Evolutionary conservation across 2,329 filamentous ascomycete species (phyloP), one percentile per base, ranked within the genome.

Genomic region (Hypoxylon sp.): DNA sequence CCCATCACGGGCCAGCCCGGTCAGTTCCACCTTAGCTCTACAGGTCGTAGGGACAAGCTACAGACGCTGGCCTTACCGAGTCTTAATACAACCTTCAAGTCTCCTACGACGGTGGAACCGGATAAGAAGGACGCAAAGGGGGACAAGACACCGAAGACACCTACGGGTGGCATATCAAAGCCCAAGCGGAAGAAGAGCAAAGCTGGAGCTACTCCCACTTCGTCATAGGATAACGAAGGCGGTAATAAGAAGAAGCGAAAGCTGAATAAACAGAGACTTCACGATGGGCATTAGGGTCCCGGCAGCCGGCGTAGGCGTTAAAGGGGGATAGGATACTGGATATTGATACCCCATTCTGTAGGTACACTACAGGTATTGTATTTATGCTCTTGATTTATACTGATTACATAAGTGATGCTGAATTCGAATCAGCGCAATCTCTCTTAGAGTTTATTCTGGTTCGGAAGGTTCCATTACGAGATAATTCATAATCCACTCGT

Each of bases 1-100:
- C 87, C 87, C 43, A 89, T 90, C 69, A 89, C 87, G 0, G 88
- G 88, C 50, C 82, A 84, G 28, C 88, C 88, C 0, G 88, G 88
- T 51, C 86, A 88, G 56, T 90, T 90, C 74, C 86, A 89, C 68
- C 81, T 89, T 10, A 84, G 84, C 7, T 87, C 85, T 6, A 89
- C 86, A 0, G 87, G 87, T 1, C 82, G 86, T 56, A 85, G 85
- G 71, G 74, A 78, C 55, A 79, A 77, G 59, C 66, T 77, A 13
- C 69, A 70, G 28, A 62, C 70, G 7, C 64, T 71, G 7, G 59
- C 67, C 1, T 62, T 74, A 6, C 70, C 70, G 1, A 68, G 62
- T 15, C 60, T 74, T 8, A 70, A 70, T 41, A 74, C 71, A 6
- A 68, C 70, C 11, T 68, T 73, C 58, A 73, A 72, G 59, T 63